phyloP scores from a whole-genome alignment of 2,329 filamentous ascomycete genomes.

The Alternaria longipes region DNA sequence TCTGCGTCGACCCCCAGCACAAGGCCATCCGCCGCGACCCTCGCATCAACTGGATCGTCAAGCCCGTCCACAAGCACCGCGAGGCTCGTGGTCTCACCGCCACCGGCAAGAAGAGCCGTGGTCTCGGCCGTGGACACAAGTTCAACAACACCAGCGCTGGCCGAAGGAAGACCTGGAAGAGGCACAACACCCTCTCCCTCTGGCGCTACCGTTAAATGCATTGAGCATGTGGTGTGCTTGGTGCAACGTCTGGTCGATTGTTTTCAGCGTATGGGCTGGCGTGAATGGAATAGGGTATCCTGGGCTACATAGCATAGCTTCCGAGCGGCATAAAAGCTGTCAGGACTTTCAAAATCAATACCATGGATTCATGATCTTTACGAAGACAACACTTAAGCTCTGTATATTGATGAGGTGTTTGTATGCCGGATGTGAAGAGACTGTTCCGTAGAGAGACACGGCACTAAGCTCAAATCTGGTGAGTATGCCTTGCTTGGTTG shows the following conservation, averaged over 20 bases:
- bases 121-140: constrained; percentile 98
- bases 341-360: constrained; percentile 43
- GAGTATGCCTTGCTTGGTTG: constrained; percentile 6
- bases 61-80: constrained; percentile 99
- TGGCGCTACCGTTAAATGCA: constrained; percentile 89
- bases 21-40: constrained; percentile 99
- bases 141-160: constrained; percentile 99
- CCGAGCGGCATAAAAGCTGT: constrained; percentile 31
- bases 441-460: not conserved
- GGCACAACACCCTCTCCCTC: constrained; percentile 98
- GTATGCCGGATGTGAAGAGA: not conserved
- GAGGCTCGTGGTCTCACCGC: constrained; percentile 96
- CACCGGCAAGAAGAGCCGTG: constrained; percentile 99
- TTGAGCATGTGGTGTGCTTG: constrained; percentile 39
- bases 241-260: constrained; percentile 44
- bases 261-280: constrained; percentile 45
- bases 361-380: constrained; percentile 45
- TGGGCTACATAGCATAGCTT: constrained; percentile 48
- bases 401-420: not conserved
- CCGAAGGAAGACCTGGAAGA: constrained; percentile 99
- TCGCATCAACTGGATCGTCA: constrained; percentile 99
- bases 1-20: constrained; percentile 99
- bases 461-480: not conserved
- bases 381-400: constrained; percentile 13
- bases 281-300: constrained; percentile 47